Conservation (phyloP, 2,329 filamentous ascomycete species). For the Aspergillus tubingensis region DNA sequence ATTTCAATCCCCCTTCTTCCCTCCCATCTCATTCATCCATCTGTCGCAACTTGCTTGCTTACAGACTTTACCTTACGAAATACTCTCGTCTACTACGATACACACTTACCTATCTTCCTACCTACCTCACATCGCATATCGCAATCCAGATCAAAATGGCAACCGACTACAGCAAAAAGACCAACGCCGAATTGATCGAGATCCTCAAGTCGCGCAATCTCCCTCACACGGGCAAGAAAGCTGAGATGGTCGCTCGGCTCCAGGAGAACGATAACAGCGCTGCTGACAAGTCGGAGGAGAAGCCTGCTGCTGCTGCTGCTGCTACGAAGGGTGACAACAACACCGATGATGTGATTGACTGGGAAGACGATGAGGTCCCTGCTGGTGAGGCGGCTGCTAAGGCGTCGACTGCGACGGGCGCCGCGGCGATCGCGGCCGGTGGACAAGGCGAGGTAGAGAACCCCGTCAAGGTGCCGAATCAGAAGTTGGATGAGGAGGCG, state of each 20-base stretch:
- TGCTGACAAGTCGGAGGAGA: slow-evolving; percentile 12
- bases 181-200: slow-evolving; percentile 52
- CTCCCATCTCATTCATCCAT: not conserved
- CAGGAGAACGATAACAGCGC: slow-evolving; percentile 45
- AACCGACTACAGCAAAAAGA: slow-evolving; percentile 53
- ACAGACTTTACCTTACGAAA: too few relatives aligned
- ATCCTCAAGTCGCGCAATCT: slow-evolving; percentile 53
- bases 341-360: slow-evolving; percentile 49
- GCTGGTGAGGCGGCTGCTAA: slow-evolving; percentile 30
- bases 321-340: slow-evolving; percentile 30
- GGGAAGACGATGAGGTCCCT: slow-evolving; percentile 44
- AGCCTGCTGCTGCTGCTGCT: slow-evolving; percentile 22
- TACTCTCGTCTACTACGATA: too few relatives aligned
- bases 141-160: slow-evolving; percentile 30
- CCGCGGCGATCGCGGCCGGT: slow-evolving; percentile 40
- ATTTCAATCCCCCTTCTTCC: not conserved
- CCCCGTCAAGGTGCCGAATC: slow-evolving; percentile 44
- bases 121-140: not conserved
- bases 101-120: not conserved
- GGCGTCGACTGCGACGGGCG: slow-evolving; percentile 34
- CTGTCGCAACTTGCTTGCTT: too few relatives aligned
- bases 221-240: slow-evolving; percentile 52
- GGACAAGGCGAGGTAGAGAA: slow-evolving; percentile 41
- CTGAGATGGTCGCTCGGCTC: slow-evolving; percentile 51
- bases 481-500: slow-evolving; percentile 32